These are phyloP conservation scores for Rhizophagus prolifer DNA, from an alignment of 192 early-diverging fungal genomes.

Conservation along the genomic window DNA sequence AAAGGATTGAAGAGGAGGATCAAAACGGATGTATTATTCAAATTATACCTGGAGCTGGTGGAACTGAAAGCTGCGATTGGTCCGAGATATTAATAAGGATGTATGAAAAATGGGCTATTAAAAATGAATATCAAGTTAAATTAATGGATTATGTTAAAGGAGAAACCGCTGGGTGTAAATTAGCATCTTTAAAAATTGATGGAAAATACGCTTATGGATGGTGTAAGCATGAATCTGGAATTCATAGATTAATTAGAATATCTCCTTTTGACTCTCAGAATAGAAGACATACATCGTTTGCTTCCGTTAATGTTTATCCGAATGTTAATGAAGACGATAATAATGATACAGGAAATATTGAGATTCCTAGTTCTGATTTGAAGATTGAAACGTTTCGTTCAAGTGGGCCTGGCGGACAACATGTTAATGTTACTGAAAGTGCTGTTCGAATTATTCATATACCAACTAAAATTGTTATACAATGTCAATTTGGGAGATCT, in stretches of 20 bases:
- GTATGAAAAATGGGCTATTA: conserved; percentile 22
- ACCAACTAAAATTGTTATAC: conserved; percentile 81
- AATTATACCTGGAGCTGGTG: conserved; percentile 20
- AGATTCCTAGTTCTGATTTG: conserved; percentile 44
- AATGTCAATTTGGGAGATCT: conserved; percentile 17
- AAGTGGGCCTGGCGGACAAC: conserved; percentile 79
- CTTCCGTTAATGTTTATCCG: not conserved
- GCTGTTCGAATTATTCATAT: conserved; percentile 92
- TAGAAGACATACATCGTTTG: conserved; percentile 23
- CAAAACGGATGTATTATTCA: conserved; percentile 22
- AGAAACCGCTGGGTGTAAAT: conserved; percentile 13
- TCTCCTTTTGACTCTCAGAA: conserved; percentile 15
- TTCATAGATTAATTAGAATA: conserved; percentile 14
- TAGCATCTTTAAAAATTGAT: conserved; percentile 8
- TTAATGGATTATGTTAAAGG: conserved; percentile 15
- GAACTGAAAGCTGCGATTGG: conserved; percentile 13
- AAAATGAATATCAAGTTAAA: conserved; percentile 11
- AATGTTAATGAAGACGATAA: not conserved
- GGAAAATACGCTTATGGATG: conserved; percentile 20
- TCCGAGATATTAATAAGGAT: not conserved
- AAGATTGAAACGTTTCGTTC: conserved; percentile 73
- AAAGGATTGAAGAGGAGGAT: conserved; percentile 11
- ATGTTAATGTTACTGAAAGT: conserved; percentile 94
- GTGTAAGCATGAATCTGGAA: conserved; percentile 20
- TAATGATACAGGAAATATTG: not conserved